Conservation (phyloP, 202 grass and related monocot genomes). For the Elaeis oleifera region DNA sequence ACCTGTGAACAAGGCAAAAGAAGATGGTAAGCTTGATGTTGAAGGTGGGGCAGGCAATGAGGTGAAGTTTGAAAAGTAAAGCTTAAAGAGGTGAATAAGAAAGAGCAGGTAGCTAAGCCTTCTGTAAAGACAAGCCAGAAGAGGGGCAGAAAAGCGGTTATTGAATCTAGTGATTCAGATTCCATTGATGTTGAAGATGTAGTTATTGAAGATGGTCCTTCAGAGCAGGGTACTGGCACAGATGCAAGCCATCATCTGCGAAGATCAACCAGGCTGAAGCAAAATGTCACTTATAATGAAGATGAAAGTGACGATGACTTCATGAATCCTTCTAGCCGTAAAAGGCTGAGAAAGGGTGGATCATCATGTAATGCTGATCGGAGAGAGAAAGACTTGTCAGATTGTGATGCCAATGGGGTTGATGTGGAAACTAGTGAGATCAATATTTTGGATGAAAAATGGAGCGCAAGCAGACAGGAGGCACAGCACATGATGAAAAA, state of each 20-base stretch:
- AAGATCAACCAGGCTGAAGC: slow-evolving; percentile 65
- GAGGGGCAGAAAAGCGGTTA: slow-evolving; percentile 26
- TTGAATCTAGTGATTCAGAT: slow-evolving; percentile 45
- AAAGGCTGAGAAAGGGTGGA: slow-evolving; percentile 41
- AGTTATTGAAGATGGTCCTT: slow-evolving; percentile 21
- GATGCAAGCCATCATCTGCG: slow-evolving; percentile 30
- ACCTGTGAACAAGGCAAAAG: slow-evolving; percentile 22
- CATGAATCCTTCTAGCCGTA: slow-evolving; percentile 31
- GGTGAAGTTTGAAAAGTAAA: slow-evolving; percentile 25
- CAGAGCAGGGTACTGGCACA: slow-evolving; percentile 9
- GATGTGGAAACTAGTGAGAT: slow-evolving; percentile 13
- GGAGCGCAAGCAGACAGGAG: slow-evolving; percentile 8
- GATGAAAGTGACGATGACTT: slow-evolving; percentile 27
- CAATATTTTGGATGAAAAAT: slow-evolving; percentile 17
- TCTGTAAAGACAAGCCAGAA: slow-evolving; percentile 23
- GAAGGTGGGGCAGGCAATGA: slow-evolving; percentile 31
- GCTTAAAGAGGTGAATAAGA: slow-evolving; percentile 10
- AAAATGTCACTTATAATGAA: slow-evolving; percentile 51
- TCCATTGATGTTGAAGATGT: slow-evolving; percentile 34
- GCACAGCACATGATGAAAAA: slow-evolving; percentile 14
- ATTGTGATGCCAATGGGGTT: slow-evolving; percentile 16
- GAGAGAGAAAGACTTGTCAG: slow-evolving; percentile 12
- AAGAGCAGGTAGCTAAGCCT: slow-evolving; percentile 1
- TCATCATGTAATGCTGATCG: slow-evolving; percentile 7
- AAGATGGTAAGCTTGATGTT: slow-evolving; percentile 9